These are phyloP conservation scores for Penicillium olsonii DNA, from an alignment of 2,329 filamentous ascomycete genomes.

Conservation along the genomic window DNA sequence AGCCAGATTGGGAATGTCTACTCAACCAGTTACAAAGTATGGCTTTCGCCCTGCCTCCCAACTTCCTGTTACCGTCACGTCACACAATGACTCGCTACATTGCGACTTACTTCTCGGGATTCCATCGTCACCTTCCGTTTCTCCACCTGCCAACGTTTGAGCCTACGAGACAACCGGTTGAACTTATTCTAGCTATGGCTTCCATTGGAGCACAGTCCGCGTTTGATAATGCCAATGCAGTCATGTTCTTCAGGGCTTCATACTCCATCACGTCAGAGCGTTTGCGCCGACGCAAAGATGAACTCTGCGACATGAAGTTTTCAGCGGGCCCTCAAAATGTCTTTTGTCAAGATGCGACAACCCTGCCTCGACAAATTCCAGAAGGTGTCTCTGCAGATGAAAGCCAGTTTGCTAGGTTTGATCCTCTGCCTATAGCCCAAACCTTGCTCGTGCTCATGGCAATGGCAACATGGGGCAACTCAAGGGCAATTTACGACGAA, in stretches of 20 bases:
- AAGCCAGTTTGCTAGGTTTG: too few relatives aligned
- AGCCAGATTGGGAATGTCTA: neutral
- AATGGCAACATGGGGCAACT: slow-evolving; percentile 26
- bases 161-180: slow-evolving; percentile 60
- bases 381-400: neutral
- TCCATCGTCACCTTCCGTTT: slow-evolving; percentile 60
- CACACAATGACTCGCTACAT: slow-evolving; percentile 67
- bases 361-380: neutral
- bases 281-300: neutral
- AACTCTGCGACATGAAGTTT: neutral
- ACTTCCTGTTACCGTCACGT: slow-evolving; percentile 59
- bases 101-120: slow-evolving; percentile 67
- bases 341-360: too few relatives aligned
- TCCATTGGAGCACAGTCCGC: slow-evolving; percentile 54
- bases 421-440: slow-evolving; percentile 5
- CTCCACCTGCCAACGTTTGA: slow-evolving; percentile 66
- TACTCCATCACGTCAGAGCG: neutral
- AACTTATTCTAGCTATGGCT: slow-evolving; percentile 66
- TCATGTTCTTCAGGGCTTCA: slow-evolving; percentile 6
- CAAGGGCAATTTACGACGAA: slow-evolving; percentile 23
- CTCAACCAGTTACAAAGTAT: neutral
- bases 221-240: slow-evolving; percentile 39
- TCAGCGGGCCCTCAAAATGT: too few relatives aligned
- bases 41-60: slow-evolving; percentile 38
- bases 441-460: slow-evolving; percentile 17